These are phyloP conservation scores for Fusarium sp. DNA, from an alignment of 2,329 filamentous ascomycete genomes.

Conservation along the genomic window DNA sequence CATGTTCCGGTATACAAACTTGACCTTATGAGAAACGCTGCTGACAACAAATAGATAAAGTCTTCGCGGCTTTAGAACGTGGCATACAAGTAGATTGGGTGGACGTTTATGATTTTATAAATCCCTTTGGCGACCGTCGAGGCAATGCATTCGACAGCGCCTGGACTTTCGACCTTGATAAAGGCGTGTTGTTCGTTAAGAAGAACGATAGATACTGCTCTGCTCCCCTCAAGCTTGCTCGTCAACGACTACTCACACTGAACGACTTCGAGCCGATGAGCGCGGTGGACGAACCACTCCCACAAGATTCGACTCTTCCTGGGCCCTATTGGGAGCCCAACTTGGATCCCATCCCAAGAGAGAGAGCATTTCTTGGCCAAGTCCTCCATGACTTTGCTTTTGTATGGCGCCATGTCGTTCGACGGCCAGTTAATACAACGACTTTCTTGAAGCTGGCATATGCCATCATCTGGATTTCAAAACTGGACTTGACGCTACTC, in stretches of 20 bases:
- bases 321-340: constrained; percentile 32
- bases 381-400: constrained; percentile 33
- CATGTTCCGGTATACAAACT: too few species aligned
- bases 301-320: constrained; percentile 2
- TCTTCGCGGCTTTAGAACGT: not conserved
- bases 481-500: not conserved
- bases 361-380: constrained; percentile 24
- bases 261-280: constrained; percentile 24
- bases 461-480: constrained; percentile 28
- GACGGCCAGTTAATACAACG: constrained; percentile 18
- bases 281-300: not conserved
- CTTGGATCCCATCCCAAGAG: not conserved
- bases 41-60: not conserved
- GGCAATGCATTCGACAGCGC: not conserved
- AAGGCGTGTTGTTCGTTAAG: not conserved
- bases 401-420: constrained; percentile 40
- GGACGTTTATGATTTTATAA: not conserved
- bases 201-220: not conserved
- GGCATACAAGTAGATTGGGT: not conserved
- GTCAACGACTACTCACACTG: constrained; percentile 22
- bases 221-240: constrained; percentile 15
- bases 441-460: constrained; percentile 36
- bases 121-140: constrained; percentile 1
- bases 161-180: constrained; percentile 14
- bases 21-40: too few species aligned